Conservation (phyloP, 345 rosid genomes). For the Hypericum perforatum region DNA sequence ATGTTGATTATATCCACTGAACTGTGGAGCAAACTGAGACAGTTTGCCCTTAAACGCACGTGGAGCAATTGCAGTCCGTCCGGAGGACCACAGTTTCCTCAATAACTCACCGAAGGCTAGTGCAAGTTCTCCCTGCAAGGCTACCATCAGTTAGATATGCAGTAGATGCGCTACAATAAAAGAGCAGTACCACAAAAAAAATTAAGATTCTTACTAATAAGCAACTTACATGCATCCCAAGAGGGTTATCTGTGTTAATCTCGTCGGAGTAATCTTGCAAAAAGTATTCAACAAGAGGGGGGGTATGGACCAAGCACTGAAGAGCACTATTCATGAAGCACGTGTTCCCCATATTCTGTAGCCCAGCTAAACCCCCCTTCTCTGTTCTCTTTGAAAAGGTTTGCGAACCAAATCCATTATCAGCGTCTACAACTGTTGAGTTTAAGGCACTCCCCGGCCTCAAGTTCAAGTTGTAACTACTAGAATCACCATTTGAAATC, state of each 20-base stretch:
- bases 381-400: constrained; percentile 41
- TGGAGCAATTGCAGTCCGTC: constrained; percentile 52
- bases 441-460: constrained; percentile 32
- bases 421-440: constrained; percentile 27
- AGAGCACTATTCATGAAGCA: constrained; percentile 94
- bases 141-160: constrained; percentile 22
- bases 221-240: constrained; percentile 80
- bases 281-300: constrained; percentile 72
- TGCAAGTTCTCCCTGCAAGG: constrained; percentile 88
- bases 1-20: constrained; percentile 93
- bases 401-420: constrained; percentile 33
- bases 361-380: constrained; percentile 71
- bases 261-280: constrained; percentile 67
- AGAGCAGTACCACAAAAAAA: background rate
- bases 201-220: background rate
- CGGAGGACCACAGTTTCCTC: constrained; percentile 79
- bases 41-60: constrained; percentile 72
- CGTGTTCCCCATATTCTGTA: constrained; percentile 91
- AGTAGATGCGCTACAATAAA: background rate
- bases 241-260: constrained; percentile 68
- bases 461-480: constrained; percentile 28
- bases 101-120: constrained; percentile 75
- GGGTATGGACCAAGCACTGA: constrained; percentile 88
- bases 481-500: constrained; percentile 60
- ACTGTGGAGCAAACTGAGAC: constrained; percentile 88